A percentile compares a stretch with the other conserved stretches of the same genome.
phyloP scores from a whole-genome alignment of 306 rosid species.

The Vigna nakashimae region DNA sequence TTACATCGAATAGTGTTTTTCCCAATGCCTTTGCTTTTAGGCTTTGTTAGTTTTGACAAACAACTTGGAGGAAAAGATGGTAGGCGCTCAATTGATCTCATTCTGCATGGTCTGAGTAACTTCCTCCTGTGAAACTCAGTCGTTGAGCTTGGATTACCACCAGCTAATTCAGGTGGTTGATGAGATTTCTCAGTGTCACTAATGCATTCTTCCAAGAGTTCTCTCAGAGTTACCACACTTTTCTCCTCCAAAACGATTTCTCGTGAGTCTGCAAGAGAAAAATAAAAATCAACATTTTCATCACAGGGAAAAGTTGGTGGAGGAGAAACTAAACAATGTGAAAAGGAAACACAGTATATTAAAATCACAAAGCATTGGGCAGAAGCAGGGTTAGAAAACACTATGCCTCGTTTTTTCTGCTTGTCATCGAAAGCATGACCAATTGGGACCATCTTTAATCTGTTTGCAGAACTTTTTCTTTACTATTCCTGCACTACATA shows the following conservation, averaged over 20 bases:
- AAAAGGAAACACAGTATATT: background rate
- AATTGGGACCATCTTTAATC: constrained; percentile 29
- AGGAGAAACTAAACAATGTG: background rate
- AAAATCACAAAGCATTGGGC: constrained; percentile 53
- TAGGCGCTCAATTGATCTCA: constrained; percentile 51
- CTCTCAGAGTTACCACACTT: constrained; percentile 59
- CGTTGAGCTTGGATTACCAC: constrained; percentile 39
- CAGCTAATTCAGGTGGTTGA: constrained; percentile 33
- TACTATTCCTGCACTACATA: constrained; percentile 48
- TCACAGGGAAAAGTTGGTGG: background rate
- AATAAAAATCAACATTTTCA: constrained; percentile 3
- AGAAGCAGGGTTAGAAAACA: constrained; percentile 47
- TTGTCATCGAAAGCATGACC: constrained; percentile 26
- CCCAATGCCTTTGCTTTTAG: constrained; percentile 44
- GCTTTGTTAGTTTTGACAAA: constrained; percentile 47
- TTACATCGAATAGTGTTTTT: constrained; percentile 47
- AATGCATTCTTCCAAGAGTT: constrained; percentile 55
- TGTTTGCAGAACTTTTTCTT: constrained; percentile 14
- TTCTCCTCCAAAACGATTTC: constrained; percentile 48
- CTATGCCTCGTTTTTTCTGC: constrained; percentile 28
- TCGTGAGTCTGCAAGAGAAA: constrained; percentile 50
- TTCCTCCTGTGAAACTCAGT: constrained; percentile 55
- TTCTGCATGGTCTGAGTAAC: constrained; percentile 56
- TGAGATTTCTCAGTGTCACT: constrained; percentile 38
- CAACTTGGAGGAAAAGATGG: constrained; percentile 58